Conservation (phyloP, 495 filamentous ascomycete genomes). For the Hyaloscypha bicolor region DNA sequence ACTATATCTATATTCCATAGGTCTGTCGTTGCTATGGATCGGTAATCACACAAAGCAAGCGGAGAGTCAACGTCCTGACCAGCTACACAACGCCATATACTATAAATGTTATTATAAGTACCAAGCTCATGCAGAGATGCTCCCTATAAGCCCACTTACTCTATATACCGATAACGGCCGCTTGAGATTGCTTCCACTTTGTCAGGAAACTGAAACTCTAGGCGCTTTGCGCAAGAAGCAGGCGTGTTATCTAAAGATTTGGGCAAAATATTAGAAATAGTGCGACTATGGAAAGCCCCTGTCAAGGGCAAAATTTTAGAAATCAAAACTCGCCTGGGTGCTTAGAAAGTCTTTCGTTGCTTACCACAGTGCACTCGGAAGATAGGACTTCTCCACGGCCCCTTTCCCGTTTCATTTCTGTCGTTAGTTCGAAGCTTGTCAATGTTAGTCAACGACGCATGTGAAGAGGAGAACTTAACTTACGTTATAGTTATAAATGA, state of each 20-base stretch:
- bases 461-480: constrained; percentile 2
- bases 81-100: constrained; percentile 8
- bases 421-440: constrained; percentile 1
- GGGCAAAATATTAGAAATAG: background rate
- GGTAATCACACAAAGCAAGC: constrained; percentile 6
- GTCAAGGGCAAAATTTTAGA: background rate
- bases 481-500: constrained; percentile 12
- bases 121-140: too few species aligned
- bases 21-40: background rate
- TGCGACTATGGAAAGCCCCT: background rate
- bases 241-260: constrained; percentile 6
- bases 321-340: background rate
- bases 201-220: constrained; percentile 6
- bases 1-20: constrained; percentile 1
- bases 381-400: background rate
- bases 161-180: constrained; percentile 1
- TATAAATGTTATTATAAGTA: background rate
- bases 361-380: constrained; percentile 16
- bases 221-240: constrained; percentile 3
- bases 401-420: background rate
- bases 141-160: constrained; percentile 1
- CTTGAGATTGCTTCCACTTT: background rate
- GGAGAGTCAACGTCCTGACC: constrained; percentile 4
- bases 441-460: background rate
- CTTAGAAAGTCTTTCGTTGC: background rate